Percentiles rank a stretch among this genome's conserved stretches.
Conservation (phyloP, 371 early-diverging fungal genomes). For the Smittium culicis region DNA sequence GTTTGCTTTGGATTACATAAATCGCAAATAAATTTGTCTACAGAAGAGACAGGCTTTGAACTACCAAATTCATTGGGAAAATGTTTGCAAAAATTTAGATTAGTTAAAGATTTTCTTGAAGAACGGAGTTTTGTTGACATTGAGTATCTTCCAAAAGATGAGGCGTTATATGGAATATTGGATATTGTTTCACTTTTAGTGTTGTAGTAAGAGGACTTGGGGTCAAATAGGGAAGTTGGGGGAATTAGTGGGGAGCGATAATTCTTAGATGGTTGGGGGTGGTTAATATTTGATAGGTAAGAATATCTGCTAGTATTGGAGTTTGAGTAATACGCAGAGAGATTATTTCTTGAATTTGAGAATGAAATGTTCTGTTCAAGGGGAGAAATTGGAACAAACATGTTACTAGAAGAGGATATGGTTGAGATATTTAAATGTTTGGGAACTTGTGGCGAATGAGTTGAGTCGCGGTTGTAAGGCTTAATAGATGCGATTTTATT, state of each 20-base stretch:
- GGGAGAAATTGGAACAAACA: constrained; percentile 31
- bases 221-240: neutral
- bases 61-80: no score
- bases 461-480: no score
- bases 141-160: no score
- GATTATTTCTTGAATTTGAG: neutral
- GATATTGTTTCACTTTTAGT: neutral
- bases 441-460: constrained; percentile 11
- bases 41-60: no score
- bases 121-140: no score
- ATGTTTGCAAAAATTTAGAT: no score
- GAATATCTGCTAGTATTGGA: neutral
- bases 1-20: no score
- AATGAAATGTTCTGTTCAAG: constrained; percentile 27
- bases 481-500: no score
- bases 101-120: no score
- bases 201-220: neutral
- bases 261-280: neutral
- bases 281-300: neutral
- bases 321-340: neutral
- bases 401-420: constrained; percentile 13
- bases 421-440: neutral
- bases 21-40: no score
- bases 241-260: neutral
- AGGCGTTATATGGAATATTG: no score